A percentile compares a stretch with the other conserved stretches of the same genome.
phyloP scores from a whole-genome alignment of 1,284 basidiomycete species.

The Ceratobasidium papillatum region DNA sequence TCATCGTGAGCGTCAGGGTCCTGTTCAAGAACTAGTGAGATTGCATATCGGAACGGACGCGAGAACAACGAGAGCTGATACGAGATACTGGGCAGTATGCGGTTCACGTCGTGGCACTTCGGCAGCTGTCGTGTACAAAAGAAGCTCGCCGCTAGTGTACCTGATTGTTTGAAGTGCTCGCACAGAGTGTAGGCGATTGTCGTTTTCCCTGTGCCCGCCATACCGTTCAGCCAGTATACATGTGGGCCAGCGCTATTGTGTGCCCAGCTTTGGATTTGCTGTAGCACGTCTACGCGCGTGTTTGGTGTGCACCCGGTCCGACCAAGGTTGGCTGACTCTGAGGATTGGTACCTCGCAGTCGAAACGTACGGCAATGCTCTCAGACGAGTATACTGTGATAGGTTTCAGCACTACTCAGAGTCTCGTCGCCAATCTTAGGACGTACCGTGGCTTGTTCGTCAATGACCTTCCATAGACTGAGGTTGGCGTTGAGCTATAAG shows the following conservation, averaged over 20 bases:
- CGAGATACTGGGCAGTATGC: background rate
- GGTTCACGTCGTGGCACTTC: background rate
- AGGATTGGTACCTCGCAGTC: no score
- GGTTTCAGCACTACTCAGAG: no score
- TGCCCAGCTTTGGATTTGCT: background rate
- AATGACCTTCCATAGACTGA: background rate
- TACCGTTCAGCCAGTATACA: conserved; percentile 16
- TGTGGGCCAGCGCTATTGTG: background rate
- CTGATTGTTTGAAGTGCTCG: background rate
- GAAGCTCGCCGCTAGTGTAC: background rate
- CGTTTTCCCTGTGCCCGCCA: background rate
- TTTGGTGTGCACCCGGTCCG: background rate
- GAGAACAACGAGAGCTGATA: conserved; percentile 14
- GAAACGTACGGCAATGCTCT: no score
- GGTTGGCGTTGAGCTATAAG: conserved; percentile 5
- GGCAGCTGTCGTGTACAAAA: background rate
- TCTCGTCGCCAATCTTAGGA: no score
- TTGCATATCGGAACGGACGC: background rate
- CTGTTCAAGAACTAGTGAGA: background rate
- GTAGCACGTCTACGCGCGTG: background rate
- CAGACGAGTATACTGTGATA: no score
- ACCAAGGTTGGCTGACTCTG: no score
- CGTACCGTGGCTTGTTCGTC: conserved; percentile 9
- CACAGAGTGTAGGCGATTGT: conserved; percentile 3
- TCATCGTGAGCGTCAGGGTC: background rate